Evolutionary conservation across 2,329 filamentous ascomycete species (phyloP).

Genomic region (Trichoderma arundinaceum): DNA sequence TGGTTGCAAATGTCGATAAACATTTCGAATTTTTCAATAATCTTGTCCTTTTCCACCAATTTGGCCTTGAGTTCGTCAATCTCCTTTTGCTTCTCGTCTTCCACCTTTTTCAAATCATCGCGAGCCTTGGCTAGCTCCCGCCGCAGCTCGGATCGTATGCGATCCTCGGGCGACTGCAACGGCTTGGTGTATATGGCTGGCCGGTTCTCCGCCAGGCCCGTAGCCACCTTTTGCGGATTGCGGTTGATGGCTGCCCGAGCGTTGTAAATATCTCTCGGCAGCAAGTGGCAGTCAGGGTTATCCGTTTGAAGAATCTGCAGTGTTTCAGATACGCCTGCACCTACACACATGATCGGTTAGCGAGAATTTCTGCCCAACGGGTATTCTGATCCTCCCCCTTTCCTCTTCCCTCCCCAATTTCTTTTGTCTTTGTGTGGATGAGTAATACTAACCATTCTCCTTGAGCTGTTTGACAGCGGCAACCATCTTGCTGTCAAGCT

Average conservation of each 20-base stretch:
- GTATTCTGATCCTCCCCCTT: conserved; percentile 1
- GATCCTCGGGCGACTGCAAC: conserved; percentile 66
- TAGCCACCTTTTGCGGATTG: conserved; percentile 66
- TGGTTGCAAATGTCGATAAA: conserved; percentile 74
- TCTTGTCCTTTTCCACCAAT: conserved; percentile 66
- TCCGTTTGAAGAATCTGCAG: conserved; percentile 68
- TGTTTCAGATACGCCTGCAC: conserved; percentile 69
- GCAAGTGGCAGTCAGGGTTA: conserved; percentile 66
- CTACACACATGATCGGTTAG: conserved; percentile 46
- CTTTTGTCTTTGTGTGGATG: conserved; percentile 37
- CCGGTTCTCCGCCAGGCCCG: conserved; percentile 64
- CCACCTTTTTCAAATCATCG: conserved; percentile 61
- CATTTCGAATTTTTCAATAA: conserved; percentile 69
- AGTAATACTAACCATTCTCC: conserved; percentile 59
- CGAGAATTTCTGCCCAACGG: conserved; percentile 40
- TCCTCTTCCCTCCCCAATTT: background rate
- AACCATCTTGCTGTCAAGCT: conserved; percentile 70
- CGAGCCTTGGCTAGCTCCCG: conserved; percentile 64
- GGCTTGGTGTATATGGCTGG: conserved; percentile 72
- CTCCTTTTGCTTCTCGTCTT: conserved; percentile 62
- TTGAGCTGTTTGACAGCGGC: conserved; percentile 70
- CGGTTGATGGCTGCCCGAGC: conserved; percentile 70
- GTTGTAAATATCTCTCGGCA: conserved; percentile 71
- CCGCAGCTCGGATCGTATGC: conserved; percentile 65
- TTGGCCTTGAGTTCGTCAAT: conserved; percentile 63